Base-by-base conservation (phyloP, 1,284 basidiomycete species). In the Fomes fomentarius region DNA sequence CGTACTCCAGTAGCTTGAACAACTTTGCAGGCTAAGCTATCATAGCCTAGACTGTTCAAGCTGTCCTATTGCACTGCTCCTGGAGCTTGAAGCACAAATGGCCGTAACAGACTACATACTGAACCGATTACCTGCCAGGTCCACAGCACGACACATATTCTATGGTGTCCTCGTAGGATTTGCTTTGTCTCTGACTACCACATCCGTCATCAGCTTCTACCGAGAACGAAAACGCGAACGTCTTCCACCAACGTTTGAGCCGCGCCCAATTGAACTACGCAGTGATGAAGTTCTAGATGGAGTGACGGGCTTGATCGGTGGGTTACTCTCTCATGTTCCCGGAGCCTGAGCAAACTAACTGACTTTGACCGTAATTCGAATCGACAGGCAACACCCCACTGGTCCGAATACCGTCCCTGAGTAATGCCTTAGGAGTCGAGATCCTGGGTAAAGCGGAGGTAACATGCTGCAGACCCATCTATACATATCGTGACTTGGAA, bases 361-460 rank as follows among this genome's bases (percentile, higher is more conserved):
- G 0, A n/a, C 14, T 14, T 17, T 47, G 45, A 52, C 46, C 34
- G 33, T 17, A 33, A 35, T 34, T 17, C 6, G 22, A 5, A 8
- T 12, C 19, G 34, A 17, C 61, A 96, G 94, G 96, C 33, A 97
- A 98, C 67, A 99, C 96, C 1, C 96, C 96, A 0, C 77, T 99
- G 35, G 79, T 99, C 52, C 81, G 96, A 55, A 97, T 99, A 55
- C 91, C 92, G 62, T 95, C 92, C 3, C 71, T 99, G 52, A 97
- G 94, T 63, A 82, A 97, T 71, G 85, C 89, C 0, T 80, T 98
- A 0, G 95, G 95, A 7, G 91, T 97, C 11, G 95, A 98, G 66
- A 96, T 99, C 56, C 76, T 98, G 11, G 96, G 93, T n/a, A 98
- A 98, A 73, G 93, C 93, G 12, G 94, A 97, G 79, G 91, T 93